Percentiles rank a stretch among this genome's conserved stretches.
These are phyloP conservation scores for Whalleya microplaca DNA, from an alignment of 2,329 filamentous ascomycete species.

Conservation along the genomic window DNA sequence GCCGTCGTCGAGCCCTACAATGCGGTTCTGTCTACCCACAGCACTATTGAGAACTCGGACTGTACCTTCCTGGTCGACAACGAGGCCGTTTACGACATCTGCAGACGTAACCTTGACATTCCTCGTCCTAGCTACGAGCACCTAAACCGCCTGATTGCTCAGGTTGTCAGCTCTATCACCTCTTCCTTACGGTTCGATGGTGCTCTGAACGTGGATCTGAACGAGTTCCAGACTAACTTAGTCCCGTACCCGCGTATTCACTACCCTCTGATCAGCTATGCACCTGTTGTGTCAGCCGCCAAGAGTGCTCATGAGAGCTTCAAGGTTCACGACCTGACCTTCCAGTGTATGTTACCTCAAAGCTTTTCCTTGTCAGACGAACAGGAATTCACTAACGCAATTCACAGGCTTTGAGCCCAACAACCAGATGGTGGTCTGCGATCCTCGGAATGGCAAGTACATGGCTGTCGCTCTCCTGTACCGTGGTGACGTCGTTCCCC, in stretches of 20 bases:
- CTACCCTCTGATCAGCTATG: slow-evolving; percentile 75
- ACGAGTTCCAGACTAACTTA: slow-evolving; percentile 79
- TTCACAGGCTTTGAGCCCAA: slow-evolving; percentile 72
- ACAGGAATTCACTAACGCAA: slow-evolving; percentile 13
- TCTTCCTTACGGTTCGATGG: slow-evolving; percentile 74
- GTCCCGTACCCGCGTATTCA: slow-evolving; percentile 75
- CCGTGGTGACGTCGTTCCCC: slow-evolving; percentile 72
- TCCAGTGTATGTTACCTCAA: slow-evolving; percentile 62
- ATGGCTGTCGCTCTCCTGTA: slow-evolving; percentile 75
- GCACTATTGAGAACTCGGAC: slow-evolving; percentile 78
- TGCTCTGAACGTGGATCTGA: slow-evolving; percentile 73
- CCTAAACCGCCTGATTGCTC: slow-evolving; percentile 73
- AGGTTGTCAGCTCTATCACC: slow-evolving; percentile 76
- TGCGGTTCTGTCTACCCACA: slow-evolving; percentile 73
- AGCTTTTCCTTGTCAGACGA: background rate
- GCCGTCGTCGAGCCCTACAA: slow-evolving; percentile 77
- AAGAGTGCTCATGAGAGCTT: slow-evolving; percentile 87
- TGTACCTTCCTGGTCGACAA: slow-evolving; percentile 79
- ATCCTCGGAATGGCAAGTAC: slow-evolving; percentile 76
- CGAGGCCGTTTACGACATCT: slow-evolving; percentile 77
- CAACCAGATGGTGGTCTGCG: slow-evolving; percentile 79
- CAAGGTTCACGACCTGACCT: slow-evolving; percentile 78
- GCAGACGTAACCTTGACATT: slow-evolving; percentile 72
- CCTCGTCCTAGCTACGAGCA: slow-evolving; percentile 71
- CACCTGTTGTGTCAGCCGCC: slow-evolving; percentile 70